Evolutionary conservation across 1,284 basidiomycete genomes (phyloP).

Genomic region (Naganishia sp.): DNA sequence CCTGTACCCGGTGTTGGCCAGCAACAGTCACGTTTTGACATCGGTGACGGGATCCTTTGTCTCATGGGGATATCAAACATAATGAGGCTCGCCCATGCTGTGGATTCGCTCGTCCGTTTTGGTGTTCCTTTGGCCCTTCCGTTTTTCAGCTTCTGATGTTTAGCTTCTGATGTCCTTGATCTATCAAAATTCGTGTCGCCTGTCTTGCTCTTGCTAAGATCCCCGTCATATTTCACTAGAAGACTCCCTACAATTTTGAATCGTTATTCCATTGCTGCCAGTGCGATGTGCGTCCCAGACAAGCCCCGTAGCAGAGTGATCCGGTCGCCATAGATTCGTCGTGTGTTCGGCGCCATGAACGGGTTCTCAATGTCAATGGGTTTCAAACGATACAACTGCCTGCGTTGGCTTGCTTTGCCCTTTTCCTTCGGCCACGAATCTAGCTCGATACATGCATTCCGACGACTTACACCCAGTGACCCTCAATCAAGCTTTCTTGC

Average conservation of each 20-base stretch:
- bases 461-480: slow-evolving; percentile 10
- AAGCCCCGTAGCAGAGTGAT: too few species aligned
- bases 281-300: background rate
- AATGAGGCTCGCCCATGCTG: slow-evolving; percentile 19
- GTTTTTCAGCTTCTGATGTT: slow-evolving; percentile 27
- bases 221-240: too few species aligned
- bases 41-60: slow-evolving; percentile 27
- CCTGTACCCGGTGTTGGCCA: slow-evolving; percentile 11
- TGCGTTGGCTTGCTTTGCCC: background rate
- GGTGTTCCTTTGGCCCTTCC: too few species aligned
- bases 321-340: too few species aligned
- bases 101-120: background rate
- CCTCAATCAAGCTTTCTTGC: slow-evolving; percentile 22
- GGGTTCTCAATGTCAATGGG: background rate
- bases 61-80: slow-evolving; percentile 30
- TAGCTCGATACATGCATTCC: background rate
- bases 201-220: background rate
- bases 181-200: background rate
- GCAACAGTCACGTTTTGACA: slow-evolving; percentile 18
- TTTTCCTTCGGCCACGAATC: background rate
- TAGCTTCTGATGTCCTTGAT: slow-evolving; percentile 21
- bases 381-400: background rate
- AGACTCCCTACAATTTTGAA: too few species aligned
- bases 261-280: background rate
- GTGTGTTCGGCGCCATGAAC: background rate